A percentile compares a stretch with the other conserved stretches of the same genome.
Conservation (phyloP, 371 early-diverging fungal species). For the Mortierella sp. region DNA sequence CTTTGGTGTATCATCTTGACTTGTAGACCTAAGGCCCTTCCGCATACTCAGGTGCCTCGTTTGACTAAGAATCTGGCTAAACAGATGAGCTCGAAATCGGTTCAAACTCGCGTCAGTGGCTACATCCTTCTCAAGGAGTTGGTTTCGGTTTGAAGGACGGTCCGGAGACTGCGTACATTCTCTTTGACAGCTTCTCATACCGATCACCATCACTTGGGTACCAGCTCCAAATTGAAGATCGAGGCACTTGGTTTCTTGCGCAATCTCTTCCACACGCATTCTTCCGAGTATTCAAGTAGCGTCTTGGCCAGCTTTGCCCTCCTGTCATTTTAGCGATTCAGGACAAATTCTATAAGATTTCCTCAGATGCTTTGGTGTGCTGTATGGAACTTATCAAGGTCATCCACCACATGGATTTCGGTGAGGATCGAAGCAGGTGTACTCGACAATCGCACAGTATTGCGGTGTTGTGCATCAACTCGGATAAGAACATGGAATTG, state of each 20-base stretch:
- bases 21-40: constrained; percentile 63
- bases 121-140: constrained; percentile 81
- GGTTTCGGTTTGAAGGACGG: constrained; percentile 79
- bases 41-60: constrained; percentile 69
- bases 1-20: not conserved
- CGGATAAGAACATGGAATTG: constrained; percentile 56
- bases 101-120: constrained; percentile 79
- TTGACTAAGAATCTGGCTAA: constrained; percentile 75
- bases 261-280: constrained; percentile 71
- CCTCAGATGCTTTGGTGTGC: constrained; percentile 79
- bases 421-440: constrained; percentile 63
- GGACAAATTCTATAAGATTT: constrained; percentile 87
- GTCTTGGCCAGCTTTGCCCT: constrained; percentile 69
- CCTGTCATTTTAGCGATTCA: constrained; percentile 68
- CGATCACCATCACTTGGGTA: constrained; percentile 65
- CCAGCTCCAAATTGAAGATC: constrained; percentile 86
- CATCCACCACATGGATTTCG: constrained; percentile 72
- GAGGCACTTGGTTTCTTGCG: constrained; percentile 83
- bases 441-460: constrained; percentile 83
- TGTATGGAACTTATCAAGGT: constrained; percentile 79
- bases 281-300: constrained; percentile 66
- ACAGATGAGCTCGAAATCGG: constrained; percentile 77
- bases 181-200: constrained; percentile 61
- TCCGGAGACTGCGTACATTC: constrained; percentile 68
- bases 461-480: constrained; percentile 71